Evolutionary conservation across 441 rosid genomes (phyloP).

Genomic region (Jatropha podagrica): DNA sequence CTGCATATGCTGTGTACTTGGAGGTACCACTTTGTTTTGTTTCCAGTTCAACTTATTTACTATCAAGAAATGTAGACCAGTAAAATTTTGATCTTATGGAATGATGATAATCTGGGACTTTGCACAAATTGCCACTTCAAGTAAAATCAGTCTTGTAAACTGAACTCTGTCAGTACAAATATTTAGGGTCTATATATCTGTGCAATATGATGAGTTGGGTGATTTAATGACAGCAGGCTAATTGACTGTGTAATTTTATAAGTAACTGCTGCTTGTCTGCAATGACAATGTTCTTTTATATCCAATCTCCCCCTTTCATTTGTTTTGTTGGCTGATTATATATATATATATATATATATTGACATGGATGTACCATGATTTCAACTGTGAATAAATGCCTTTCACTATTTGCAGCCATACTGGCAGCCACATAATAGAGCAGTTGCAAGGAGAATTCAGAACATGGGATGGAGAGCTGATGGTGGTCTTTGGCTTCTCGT

Average conservation of each 20-base stretch:
- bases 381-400: neutral
- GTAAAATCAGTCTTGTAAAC: neutral
- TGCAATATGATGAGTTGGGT: neutral
- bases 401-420: conserved; percentile 53
- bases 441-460: conserved; percentile 91
- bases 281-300: neutral
- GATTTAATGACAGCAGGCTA: neutral
- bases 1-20: neutral
- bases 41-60: neutral
- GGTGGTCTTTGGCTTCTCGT: conserved; percentile 99
- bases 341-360: neutral
- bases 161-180: neutral
- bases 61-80: neutral
- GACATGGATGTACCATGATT: neutral
- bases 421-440: conserved; percentile 99
- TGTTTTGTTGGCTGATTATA: neutral
- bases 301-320: neutral
- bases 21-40: neutral
- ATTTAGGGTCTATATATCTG: neutral
- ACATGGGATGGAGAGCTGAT: conserved; percentile 99
- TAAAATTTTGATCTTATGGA: neutral
- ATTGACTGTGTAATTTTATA: neutral
- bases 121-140: neutral
- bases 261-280: neutral
- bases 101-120: neutral